Conservation (phyloP, 1,139 yeast species). For the Candida mesenterica region DNA sequence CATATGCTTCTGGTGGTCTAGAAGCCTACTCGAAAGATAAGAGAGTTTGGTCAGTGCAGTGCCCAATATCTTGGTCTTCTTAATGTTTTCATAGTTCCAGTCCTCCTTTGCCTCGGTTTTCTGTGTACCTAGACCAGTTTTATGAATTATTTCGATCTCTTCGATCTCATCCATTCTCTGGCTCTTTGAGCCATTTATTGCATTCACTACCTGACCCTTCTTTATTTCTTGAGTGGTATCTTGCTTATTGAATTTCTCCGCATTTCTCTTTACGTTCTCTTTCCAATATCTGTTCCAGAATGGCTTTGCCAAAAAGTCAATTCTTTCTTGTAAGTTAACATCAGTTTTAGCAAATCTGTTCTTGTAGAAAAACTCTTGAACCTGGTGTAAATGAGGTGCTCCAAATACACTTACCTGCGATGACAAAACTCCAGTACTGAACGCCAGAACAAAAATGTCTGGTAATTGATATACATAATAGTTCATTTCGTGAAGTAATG, state of each 20-base stretch:
- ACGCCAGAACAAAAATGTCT: slow-evolving; percentile 32
- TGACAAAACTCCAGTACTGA: slow-evolving; percentile 42
- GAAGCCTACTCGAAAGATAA: slow-evolving; percentile 51
- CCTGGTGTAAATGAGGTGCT: slow-evolving; percentile 54
- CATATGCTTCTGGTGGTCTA: slow-evolving; percentile 47
- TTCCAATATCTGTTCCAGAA: slow-evolving; percentile 59
- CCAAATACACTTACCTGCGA: slow-evolving; percentile 44
- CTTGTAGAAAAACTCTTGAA: slow-evolving; percentile 55
- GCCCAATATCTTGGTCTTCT: slow-evolving; percentile 41
- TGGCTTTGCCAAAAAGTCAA: slow-evolving; percentile 31
- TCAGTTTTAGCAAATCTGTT: slow-evolving; percentile 41
- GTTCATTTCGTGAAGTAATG: slow-evolving; percentile 63
- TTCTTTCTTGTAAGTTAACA: slow-evolving; percentile 25
- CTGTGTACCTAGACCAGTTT: neutral
- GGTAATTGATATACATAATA: slow-evolving; percentile 50
- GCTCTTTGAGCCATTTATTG: slow-evolving; percentile 9
- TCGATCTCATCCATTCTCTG: slow-evolving; percentile 1
- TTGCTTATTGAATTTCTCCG: slow-evolving; percentile 29
- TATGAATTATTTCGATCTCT: neutral
- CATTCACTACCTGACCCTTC: slow-evolving; percentile 14
- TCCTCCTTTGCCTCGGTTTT: slow-evolving; percentile 4
- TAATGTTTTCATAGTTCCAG: neutral
- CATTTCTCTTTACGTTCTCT: slow-evolving; percentile 26
- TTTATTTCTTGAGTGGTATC: slow-evolving; percentile 22
- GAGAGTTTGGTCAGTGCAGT: slow-evolving; percentile 63